Evolutionary conservation across 1,139 yeast genomes (phyloP).

Genomic region (Zygosaccharomyces sapae): DNA sequence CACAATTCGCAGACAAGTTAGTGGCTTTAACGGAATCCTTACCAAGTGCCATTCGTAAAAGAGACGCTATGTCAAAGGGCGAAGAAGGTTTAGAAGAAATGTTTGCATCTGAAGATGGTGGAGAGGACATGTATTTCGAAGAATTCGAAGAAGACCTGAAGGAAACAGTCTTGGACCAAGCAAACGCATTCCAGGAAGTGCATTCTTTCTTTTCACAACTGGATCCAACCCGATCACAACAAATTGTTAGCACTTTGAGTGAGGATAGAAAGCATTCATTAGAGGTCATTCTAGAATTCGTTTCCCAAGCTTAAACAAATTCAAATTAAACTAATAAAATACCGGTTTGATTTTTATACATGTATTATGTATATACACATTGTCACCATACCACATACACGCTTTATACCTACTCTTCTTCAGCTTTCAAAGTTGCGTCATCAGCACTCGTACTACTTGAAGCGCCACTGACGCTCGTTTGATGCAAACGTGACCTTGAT

Average conservation of each 20-base stretch:
- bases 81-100: conserved; percentile 40
- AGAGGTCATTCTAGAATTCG: conserved; percentile 33
- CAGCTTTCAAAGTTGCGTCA: conserved; percentile 14
- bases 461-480: conserved; percentile 30
- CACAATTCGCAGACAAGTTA: conserved; percentile 43
- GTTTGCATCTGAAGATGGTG: conserved; percentile 40
- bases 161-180: conserved; percentile 68
- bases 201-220: conserved; percentile 27
- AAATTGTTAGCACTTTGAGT: conserved; percentile 30
- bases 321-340: background rate
- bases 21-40: conserved; percentile 51
- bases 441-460: conserved; percentile 13
- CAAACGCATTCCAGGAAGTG: conserved; percentile 59
- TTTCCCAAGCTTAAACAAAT: conserved; percentile 20
- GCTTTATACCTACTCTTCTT: conserved; percentile 10
- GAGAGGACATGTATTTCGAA: conserved; percentile 45
- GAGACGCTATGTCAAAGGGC: conserved; percentile 53
- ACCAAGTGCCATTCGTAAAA: conserved; percentile 65
- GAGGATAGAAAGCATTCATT: conserved; percentile 33
- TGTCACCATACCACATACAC: background rate
- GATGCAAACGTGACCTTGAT: conserved; percentile 72
- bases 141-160: conserved; percentile 58
- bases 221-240: conserved; percentile 37
- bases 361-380: background rate
- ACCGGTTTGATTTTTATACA: conserved; percentile 1